Conservation (phyloP, 768 basidiomycete genomes). For the Leccinum pellstonianum region DNA sequence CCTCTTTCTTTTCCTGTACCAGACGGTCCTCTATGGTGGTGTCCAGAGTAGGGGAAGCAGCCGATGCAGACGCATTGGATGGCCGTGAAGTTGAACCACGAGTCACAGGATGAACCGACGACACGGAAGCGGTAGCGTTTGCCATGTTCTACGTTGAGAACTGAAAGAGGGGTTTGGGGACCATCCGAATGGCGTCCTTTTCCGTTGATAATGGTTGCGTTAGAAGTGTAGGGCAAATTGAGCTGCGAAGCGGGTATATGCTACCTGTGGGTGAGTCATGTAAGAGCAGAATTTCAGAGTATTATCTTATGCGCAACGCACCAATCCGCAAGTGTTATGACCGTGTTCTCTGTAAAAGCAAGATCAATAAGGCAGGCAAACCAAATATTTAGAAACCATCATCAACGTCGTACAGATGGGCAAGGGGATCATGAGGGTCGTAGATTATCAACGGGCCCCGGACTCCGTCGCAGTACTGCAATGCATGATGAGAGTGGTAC, state of each 20-base stretch:
- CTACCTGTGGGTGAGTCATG: slow-evolving; percentile 21
- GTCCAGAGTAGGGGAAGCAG: slow-evolving; percentile 59
- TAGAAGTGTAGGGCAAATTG: slow-evolving; percentile 27
- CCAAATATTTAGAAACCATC: slow-evolving; percentile 34
- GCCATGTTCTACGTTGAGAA: slow-evolving; percentile 39
- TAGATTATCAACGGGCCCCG: slow-evolving; percentile 45
- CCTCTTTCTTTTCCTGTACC: slow-evolving; percentile 78
- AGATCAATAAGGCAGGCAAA: background rate
- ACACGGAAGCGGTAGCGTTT: slow-evolving; percentile 42
- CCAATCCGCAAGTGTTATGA: slow-evolving; percentile 48
- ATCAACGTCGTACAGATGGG: slow-evolving; percentile 44
- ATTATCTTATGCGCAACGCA: slow-evolving; percentile 16
- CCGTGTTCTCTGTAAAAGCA: slow-evolving; percentile 33
- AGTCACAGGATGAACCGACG: slow-evolving; percentile 35
- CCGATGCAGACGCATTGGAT: slow-evolving; percentile 31
- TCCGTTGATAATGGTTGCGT: slow-evolving; percentile 48
- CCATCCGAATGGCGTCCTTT: slow-evolving; percentile 39
- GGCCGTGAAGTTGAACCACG: slow-evolving; percentile 34
- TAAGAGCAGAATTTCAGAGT: background rate
- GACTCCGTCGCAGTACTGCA: slow-evolving; percentile 43
- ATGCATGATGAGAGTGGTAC: slow-evolving; percentile 44
- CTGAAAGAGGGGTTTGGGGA: slow-evolving; percentile 34
- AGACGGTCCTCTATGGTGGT: slow-evolving; percentile 82
- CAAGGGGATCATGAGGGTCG: slow-evolving; percentile 45
- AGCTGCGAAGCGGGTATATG: slow-evolving; percentile 24